Percentiles rank a stretch among this genome's conserved stretches.
Evolutionary conservation across 306 rosid genomes (phyloP).

Genomic region (Echinosophora koreensis): DNA sequence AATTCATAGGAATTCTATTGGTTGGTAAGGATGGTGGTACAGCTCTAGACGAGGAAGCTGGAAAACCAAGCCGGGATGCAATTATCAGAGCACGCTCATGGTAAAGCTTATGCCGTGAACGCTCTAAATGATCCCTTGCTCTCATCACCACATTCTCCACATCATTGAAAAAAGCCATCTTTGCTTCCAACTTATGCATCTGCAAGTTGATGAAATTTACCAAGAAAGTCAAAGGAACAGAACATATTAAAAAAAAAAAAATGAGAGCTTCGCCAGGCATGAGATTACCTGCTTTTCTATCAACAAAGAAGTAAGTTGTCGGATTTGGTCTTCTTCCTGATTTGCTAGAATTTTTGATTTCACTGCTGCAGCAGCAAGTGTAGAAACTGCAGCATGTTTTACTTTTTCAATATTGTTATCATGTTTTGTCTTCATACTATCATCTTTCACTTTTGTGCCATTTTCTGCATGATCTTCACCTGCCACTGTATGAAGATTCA

Average conservation of each 20-base stretch:
- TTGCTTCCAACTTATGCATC: constrained; percentile 86
- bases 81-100: constrained; percentile 92
- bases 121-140: constrained; percentile 81
- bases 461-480: constrained; percentile 62
- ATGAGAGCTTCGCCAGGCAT: constrained; percentile 33
- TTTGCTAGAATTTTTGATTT: constrained; percentile 89
- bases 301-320: constrained; percentile 70
- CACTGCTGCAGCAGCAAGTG: constrained; percentile 86
- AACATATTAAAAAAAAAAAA: constrained; percentile 12
- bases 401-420: constrained; percentile 63
- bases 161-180: constrained; percentile 76
- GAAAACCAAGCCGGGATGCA: constrained; percentile 79
- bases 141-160: constrained; percentile 79
- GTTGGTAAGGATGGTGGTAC: constrained; percentile 62
- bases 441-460: constrained; percentile 50
- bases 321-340: constrained; percentile 89
- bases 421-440: constrained; percentile 45
- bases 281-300: constrained; percentile 85
- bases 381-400: constrained; percentile 82
- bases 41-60: constrained; percentile 73
- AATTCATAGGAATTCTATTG: constrained; percentile 63
- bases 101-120: constrained; percentile 88
- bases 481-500: constrained; percentile 43
- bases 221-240: constrained; percentile 34
- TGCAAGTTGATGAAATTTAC: constrained; percentile 52